A percentile compares a stretch with the other conserved stretches of the same genome.
These are phyloP conservation scores for Hypholoma sublateritium DNA, from an alignment of 768 basidiomycete species.

Conservation along the genomic window DNA sequence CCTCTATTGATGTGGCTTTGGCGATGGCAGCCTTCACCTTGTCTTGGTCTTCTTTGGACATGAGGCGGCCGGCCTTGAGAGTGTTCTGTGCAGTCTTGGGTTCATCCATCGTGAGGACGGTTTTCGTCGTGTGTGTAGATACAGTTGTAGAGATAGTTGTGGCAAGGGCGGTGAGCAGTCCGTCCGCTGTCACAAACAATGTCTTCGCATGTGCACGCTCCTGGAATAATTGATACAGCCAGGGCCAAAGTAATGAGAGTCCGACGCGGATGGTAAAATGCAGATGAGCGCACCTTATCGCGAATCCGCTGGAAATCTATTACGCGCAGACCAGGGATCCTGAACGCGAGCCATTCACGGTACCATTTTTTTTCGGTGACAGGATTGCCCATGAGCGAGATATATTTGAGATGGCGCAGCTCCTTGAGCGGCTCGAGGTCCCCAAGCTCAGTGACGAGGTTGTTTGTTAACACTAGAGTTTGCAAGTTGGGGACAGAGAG, in stretches of 20 bases:
- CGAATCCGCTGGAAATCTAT: slow-evolving; percentile 94
- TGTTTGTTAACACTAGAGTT: slow-evolving; percentile 82
- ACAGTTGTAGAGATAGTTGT: slow-evolving; percentile 75
- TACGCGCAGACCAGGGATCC: slow-evolving; percentile 84
- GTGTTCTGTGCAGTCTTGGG: slow-evolving; percentile 57
- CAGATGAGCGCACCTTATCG: slow-evolving; percentile 78
- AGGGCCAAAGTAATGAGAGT: neutral
- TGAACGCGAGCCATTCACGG: slow-evolving; percentile 93
- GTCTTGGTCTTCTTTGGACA: slow-evolving; percentile 91
- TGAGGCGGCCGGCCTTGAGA: slow-evolving; percentile 79
- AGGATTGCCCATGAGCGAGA: slow-evolving; percentile 80
- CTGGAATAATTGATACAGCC: slow-evolving; percentile 38
- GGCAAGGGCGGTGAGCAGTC: slow-evolving; percentile 76
- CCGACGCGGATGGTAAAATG: slow-evolving; percentile 20
- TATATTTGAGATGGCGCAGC: slow-evolving; percentile 68
- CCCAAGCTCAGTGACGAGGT: slow-evolving; percentile 76
- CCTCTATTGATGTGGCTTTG: slow-evolving; percentile 88
- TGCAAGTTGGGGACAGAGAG: slow-evolving; percentile 83
- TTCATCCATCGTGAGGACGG: slow-evolving; percentile 69
- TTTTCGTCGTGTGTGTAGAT: slow-evolving; percentile 64
- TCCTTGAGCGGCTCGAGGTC: slow-evolving; percentile 85
- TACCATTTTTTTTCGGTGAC: slow-evolving; percentile 93
- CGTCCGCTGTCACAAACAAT: slow-evolving; percentile 80
- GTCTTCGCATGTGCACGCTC: slow-evolving; percentile 75
- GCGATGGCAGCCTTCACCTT: slow-evolving; percentile 86